Conservation (phyloP, 169 alveolate genomes). For the Plasmodium gallinaceum region DNA sequence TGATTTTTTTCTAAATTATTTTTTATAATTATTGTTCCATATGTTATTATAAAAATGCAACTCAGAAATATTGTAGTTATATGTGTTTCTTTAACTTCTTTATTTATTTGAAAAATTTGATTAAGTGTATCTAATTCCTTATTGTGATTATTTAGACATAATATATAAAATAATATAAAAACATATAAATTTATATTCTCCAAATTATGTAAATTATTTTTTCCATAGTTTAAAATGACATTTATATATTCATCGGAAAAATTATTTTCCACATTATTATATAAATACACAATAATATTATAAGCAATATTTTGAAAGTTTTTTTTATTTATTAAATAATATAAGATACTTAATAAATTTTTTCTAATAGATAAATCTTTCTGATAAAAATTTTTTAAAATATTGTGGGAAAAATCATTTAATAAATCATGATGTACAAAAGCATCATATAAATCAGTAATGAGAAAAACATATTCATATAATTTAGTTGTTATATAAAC, state of each 20-base stretch:
- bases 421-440: slow-evolving; percentile 5
- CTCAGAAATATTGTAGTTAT: slow-evolving; percentile 55
- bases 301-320: slow-evolving; percentile 25
- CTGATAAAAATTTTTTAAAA: slow-evolving; percentile 25
- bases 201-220: slow-evolving; percentile 3
- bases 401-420: slow-evolving; percentile 3
- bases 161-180: slow-evolving; percentile 38
- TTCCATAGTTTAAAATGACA: slow-evolving; percentile 31
- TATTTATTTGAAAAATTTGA: slow-evolving; percentile 15
- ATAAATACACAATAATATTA: slow-evolving; percentile 4
- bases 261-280: background rate
- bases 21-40: slow-evolving; percentile 10
- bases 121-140: slow-evolving; percentile 4
- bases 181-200: slow-evolving; percentile 23
- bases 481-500: slow-evolving; percentile 25
- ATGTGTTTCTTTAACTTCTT: background rate
- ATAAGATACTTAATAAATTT: slow-evolving; percentile 16
- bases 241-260: slow-evolving; percentile 41
- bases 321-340: slow-evolving; percentile 35
- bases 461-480: slow-evolving; percentile 7
- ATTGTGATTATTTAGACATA: slow-evolving; percentile 47
- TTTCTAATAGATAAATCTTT: slow-evolving; percentile 38
- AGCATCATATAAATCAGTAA: slow-evolving; percentile 6
- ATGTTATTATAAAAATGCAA: slow-evolving; percentile 29
- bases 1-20: background rate